Base-by-base conservation (phyloP, 208 protist species). In the Trypanosomatidae sp. region DNA sequence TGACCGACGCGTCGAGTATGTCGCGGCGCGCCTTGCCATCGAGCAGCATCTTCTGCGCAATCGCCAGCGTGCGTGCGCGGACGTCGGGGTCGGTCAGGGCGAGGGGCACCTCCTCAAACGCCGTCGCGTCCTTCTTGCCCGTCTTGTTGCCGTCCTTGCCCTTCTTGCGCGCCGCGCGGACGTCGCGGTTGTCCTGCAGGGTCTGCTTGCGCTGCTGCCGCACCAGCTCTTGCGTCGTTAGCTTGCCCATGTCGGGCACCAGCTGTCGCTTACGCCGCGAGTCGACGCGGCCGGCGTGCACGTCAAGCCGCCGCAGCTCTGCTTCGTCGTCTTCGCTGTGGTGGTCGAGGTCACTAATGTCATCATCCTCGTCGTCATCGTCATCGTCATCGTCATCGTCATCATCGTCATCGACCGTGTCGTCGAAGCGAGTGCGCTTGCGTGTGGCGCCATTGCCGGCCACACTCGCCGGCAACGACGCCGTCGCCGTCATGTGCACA, bases 31-130 rank as follows among this genome's bases (percentile, higher is more conserved):
- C 56, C 40, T 80, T 77, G n/a, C 67, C 66, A 47, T 88, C 72
- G 21, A 88, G 64, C 45, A 94, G 70, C 76, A 94, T 89, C 46
- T 75, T 72, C 45, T 78, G 73, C 37, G 81, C 89, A 21, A 94
- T 84, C 3, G 89, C 89, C 8, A 93, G 53, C 15, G 81, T 93
- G 35, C 77, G 71, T 8, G 86, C 89, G 30, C 84, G 73, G 22
- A 83, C 66, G 16, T 83, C 57, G 6, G 83, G 81, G 50, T 96
- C 89, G 1, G 74, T 83, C 45, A 96, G 63, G 16, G 75, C 82
- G 23, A 91, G 67, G 21, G 85, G 85, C 18, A 94, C 70, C 57
- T 87, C 78, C 61, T 94, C 81, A 49, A 93, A 94, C 15, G 70
- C 70, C 7, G 61, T 79, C 32, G 74, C 63, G 41, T 81, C 62